Conservation (phyloP, 2,329 filamentous ascomycete species). For the Penicillium crustosum region DNA sequence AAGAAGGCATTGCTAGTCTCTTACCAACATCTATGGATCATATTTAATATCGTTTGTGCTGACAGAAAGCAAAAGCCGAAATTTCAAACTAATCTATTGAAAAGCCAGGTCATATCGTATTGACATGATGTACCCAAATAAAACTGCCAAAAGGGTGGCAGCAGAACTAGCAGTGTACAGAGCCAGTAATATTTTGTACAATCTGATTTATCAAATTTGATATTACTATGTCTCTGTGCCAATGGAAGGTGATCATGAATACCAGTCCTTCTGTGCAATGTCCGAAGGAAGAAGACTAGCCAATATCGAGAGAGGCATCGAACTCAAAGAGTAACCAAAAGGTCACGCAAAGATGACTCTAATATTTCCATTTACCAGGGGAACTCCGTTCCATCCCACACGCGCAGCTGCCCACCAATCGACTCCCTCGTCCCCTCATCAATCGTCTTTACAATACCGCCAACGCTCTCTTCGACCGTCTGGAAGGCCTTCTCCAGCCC, state of each 20-base stretch:
- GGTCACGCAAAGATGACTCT: not conserved
- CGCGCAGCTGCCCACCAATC: not conserved
- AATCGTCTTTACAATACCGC: slow-evolving; percentile 21
- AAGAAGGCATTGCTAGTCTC: too few species aligned
- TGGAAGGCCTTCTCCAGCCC: slow-evolving; percentile 20
- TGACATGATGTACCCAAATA: too few species aligned
- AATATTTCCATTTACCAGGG: not conserved
- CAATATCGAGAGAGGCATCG: not conserved
- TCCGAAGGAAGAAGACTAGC: not conserved
- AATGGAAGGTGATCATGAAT: not conserved
- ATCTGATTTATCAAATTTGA: not conserved
- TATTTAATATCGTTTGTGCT: not conserved
- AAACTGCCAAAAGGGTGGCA: too few species aligned
- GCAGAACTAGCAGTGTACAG: not conserved
- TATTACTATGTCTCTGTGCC: not conserved
- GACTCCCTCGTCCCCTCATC: slow-evolving; percentile 6
- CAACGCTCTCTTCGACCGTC: slow-evolving; percentile 23
- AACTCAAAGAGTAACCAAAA: not conserved
- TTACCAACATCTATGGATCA: too few species aligned
- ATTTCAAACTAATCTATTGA: not conserved
- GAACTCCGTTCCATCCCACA: not conserved
- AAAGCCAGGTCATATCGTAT: not conserved
- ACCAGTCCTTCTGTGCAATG: not conserved
- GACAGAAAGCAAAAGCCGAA: not conserved
- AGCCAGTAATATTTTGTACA: not conserved